These are phyloP conservation scores for rapeseed (Brassica napus) DNA, from an alignment of 345 rosid genomes.

Conservation along the genomic window DNA sequence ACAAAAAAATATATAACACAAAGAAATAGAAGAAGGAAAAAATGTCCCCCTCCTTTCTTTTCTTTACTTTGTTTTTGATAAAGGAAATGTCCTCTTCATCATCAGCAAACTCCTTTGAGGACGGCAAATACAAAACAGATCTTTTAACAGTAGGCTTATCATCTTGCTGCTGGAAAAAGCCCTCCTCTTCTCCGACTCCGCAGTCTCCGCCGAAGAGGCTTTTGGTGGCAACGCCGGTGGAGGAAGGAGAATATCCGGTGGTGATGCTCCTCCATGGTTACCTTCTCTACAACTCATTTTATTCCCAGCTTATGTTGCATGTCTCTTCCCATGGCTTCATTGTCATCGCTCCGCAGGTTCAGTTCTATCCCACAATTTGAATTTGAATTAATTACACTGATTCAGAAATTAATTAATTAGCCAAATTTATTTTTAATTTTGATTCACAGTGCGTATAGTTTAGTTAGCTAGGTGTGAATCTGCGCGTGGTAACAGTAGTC, in stretches of 20 bases:
- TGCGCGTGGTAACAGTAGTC: not conserved
- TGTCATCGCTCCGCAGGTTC: slow-evolving; percentile 84
- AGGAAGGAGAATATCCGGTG: slow-evolving; percentile 70
- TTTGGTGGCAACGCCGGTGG: slow-evolving; percentile 62
- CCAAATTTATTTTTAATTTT: not conserved
- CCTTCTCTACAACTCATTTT: slow-evolving; percentile 76
- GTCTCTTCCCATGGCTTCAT: slow-evolving; percentile 94
- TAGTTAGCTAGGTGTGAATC: slow-evolving; percentile 2
- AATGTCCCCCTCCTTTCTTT: not conserved
- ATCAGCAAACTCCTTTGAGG: slow-evolving; percentile 45
- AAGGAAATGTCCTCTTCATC: slow-evolving; percentile 32
- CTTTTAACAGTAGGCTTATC: slow-evolving; percentile 44
- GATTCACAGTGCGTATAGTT: not conserved
- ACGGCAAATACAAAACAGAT: slow-evolving; percentile 48
- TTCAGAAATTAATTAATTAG: not conserved
- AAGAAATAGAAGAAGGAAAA: not conserved
- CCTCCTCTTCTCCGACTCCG: slow-evolving; percentile 31
- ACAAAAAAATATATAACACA: not conserved
- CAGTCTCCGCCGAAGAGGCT: slow-evolving; percentile 67
- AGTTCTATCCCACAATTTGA: not conserved
- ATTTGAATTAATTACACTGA: not conserved
- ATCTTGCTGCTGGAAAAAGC: slow-evolving; percentile 23
- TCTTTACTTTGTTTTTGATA: not conserved
- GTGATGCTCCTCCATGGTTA: slow-evolving; percentile 81
- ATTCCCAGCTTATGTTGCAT: slow-evolving; percentile 83